Evolutionary conservation across 257 asterid species (phyloP), one percentile per base, ranked within the genome.

Genomic region (Misopates orontium): DNA sequence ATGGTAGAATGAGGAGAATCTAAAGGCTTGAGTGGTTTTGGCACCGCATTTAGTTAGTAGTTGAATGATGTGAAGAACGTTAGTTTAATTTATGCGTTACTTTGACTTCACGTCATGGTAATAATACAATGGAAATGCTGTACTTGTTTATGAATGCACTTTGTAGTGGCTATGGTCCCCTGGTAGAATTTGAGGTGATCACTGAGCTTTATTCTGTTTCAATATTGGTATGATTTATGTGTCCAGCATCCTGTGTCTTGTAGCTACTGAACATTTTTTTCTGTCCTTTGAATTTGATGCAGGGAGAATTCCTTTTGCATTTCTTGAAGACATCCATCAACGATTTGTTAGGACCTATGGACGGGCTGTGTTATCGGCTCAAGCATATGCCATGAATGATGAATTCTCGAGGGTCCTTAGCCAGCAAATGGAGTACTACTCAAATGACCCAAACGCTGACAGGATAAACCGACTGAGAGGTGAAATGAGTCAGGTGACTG

Each of bases 281-380:
- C n/a, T 44, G 42, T 36, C 31, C 47, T n/a, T 60, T 51, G 52
- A 61, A 62, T 45, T 66, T 49, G 62, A 23, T 71, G n/a, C 76
- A 94, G 99, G 99, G 70, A 88, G 99, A 80, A 88, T 94, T 72
- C 99, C 99, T 56, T 94, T 94, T 56, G 93, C 96, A 14, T 94
- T 94, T 74, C 97, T 94, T 44, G 99, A 94, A 80, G 99, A 94
- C 54, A 86, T 94, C 71, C 99, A 94, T 76, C 96, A 88, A 74
- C 83, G 86, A 78, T 94, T 94, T 76, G 99, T 94, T 58, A 83
- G 96, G 79, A 94, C 96, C 20, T 94, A 88, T 78, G 96, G 96
- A 40, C 85, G 99, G 74, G 93, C 98, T 66, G 99, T 90, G 42
- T 76, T 94, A 63, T 79, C 99, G 20, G 98, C 99, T 11, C 97